Percentiles rank a stretch among this genome's conserved stretches.
Conservation (phyloP, 306 rosid genomes). For the Casuarina equisetifolia region DNA sequence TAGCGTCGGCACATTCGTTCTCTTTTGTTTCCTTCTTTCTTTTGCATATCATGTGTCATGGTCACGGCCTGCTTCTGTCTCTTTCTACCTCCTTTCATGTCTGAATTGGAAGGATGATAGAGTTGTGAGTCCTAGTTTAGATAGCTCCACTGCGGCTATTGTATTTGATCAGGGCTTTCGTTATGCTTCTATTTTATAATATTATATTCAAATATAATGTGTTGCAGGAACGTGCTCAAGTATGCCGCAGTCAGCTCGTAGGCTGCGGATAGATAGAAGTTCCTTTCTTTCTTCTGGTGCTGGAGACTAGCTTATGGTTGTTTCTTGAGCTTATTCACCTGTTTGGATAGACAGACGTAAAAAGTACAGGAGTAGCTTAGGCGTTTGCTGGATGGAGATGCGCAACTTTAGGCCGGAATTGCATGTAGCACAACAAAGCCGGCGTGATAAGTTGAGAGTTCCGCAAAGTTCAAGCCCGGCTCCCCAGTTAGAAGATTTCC, state of each 20-base stretch:
- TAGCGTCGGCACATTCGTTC: neutral
- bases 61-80: neutral
- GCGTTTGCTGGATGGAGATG: slow-evolving; percentile 48
- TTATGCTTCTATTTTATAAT: too few species aligned
- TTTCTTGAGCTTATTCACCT: neutral
- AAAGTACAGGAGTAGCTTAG: neutral
- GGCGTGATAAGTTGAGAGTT: slow-evolving; percentile 80
- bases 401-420: slow-evolving; percentile 59
- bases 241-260: neutral
- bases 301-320: neutral
- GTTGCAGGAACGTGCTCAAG: neutral
- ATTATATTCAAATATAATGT: neutral
- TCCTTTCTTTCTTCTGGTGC: neutral
- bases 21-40: neutral
- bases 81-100: neutral
- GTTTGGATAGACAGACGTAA: neutral
- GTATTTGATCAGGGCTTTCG: too few species aligned
- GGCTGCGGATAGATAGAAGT: neutral
- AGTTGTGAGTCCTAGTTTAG: too few species aligned
- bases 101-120: too few species aligned
- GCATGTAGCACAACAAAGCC: slow-evolving; percentile 85
- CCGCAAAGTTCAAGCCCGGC: slow-evolving; percentile 29
- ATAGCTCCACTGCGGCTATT: too few species aligned
- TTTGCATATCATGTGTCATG: too few species aligned
- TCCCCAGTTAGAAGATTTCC: slow-evolving; percentile 31